A percentile compares a stretch with the other conserved stretches of the same genome.
phyloP scores from a whole-genome alignment of 78 protist species.

The Dictyostelium brefeldianum region DNA sequence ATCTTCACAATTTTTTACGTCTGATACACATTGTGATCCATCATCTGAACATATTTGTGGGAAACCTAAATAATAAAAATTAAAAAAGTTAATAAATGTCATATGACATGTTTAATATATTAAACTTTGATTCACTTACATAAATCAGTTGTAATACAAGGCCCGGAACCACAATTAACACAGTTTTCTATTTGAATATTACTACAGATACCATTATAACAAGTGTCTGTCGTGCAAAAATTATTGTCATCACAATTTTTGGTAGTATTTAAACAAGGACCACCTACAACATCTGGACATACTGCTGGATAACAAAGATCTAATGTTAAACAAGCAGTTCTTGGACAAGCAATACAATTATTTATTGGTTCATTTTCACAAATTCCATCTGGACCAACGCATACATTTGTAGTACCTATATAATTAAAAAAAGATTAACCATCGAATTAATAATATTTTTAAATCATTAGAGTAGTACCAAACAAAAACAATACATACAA shows the following conservation, averaged over 20 bases:
- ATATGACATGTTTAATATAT: no score
- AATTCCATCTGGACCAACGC: neutral
- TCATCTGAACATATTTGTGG: no score
- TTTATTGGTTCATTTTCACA: neutral
- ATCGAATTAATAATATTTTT: no score
- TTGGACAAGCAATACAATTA: neutral
- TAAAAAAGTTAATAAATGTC: no score
- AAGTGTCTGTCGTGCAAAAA: neutral
- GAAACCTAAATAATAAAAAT: no score
- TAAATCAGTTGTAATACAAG: neutral
- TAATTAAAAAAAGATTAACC: no score
- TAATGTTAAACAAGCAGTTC: neutral
- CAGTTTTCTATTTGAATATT: neutral
- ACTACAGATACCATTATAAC: neutral
- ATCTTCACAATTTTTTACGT: neutral
- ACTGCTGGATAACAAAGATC: neutral
- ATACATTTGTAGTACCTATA: neutral
- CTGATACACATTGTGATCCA: no score
- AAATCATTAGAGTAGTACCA: neutral
- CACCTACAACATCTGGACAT: neutral
- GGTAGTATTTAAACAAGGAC: no score
- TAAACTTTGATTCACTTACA: no score
- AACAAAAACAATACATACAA: no score
- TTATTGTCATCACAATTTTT: neutral
- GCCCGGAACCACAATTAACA: neutral